These are phyloP conservation scores for Metschnikowia similis DNA, from an alignment of 805 yeast genomes.

Conservation along the genomic window DNA sequence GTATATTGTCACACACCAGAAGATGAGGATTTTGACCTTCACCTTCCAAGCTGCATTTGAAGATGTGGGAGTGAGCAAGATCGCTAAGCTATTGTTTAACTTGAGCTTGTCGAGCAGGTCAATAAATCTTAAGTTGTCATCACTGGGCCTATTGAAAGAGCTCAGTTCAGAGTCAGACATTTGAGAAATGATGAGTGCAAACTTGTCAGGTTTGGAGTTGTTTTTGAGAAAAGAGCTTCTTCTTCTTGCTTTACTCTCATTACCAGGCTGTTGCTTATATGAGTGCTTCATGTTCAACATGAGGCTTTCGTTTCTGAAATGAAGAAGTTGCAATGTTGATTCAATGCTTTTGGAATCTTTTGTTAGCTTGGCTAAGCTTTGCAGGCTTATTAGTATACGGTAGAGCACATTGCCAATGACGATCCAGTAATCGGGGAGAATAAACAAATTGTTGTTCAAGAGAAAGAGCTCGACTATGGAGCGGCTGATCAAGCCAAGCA, in stretches of 20 bases:
- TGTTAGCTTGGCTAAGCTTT: conserved; percentile 16
- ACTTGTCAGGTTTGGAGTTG: conserved; percentile 3
- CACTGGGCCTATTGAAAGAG: conserved; percentile 19
- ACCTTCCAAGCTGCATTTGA: conserved; percentile 27
- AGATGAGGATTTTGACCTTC: conserved; percentile 31
- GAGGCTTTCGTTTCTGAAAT: conserved; percentile 67
- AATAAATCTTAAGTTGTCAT: conserved; percentile 32
- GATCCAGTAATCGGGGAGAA: conserved; percentile 62
- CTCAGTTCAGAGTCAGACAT: conserved; percentile 1
- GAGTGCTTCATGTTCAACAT: conserved; percentile 45
- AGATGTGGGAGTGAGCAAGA: conserved; percentile 21
- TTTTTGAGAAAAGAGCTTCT: conserved; percentile 6
- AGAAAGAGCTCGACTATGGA: conserved; percentile 41
- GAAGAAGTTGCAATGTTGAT: conserved; percentile 55
- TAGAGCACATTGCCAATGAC: conserved; percentile 46
- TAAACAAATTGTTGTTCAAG: conserved; percentile 54
- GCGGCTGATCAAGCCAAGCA: conserved; percentile 26
- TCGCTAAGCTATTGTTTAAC: conserved; percentile 27
- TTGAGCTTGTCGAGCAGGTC: conserved; percentile 33
- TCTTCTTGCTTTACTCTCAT: conserved; percentile 2
- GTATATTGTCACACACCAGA: conserved; percentile 40
- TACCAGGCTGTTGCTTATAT: conserved; percentile 2
- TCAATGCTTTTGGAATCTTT: conserved; percentile 23
- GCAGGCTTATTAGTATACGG: conserved; percentile 26
- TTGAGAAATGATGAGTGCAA: conserved; percentile 1